Evolutionary conservation across 1,284 basidiomycete genomes (phyloP).

Genomic region (Porodaedalea pini): DNA sequence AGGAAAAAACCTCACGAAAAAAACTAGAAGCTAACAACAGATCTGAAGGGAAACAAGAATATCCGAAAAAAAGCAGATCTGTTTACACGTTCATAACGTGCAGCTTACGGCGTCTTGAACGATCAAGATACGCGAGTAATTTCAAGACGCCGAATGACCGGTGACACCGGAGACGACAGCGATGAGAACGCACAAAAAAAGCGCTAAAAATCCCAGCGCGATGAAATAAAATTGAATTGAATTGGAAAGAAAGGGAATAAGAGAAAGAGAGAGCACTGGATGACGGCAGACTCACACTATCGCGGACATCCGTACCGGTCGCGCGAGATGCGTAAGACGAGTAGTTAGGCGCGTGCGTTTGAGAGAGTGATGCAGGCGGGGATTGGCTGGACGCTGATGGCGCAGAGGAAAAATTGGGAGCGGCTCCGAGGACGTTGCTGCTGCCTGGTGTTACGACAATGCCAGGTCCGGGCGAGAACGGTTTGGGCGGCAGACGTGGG

Average conservation of each 20-base stretch:
- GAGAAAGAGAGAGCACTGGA: background rate
- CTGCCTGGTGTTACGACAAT: background rate
- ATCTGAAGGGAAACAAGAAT: background rate
- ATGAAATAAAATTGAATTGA: background rate
- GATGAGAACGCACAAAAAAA: background rate
- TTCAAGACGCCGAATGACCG: conserved; percentile 14
- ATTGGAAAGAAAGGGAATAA: background rate
- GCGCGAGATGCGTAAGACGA: background rate
- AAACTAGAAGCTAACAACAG: background rate
- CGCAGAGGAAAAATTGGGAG: background rate
- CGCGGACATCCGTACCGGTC: conserved; percentile 4
- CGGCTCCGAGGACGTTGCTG: background rate
- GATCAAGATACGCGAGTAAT: background rate
- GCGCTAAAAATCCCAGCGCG: background rate
- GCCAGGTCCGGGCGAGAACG: background rate
- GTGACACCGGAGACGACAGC: conserved; percentile 5
- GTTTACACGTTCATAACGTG: background rate
- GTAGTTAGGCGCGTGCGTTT: conserved; percentile 12
- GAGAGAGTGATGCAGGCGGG: conserved; percentile 10
- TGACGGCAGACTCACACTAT: conserved; percentile 9
- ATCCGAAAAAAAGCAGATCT: background rate
- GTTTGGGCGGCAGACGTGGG: conserved; percentile 19
- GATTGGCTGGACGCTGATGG: conserved; percentile 2
- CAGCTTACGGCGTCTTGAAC: conserved; percentile 2
- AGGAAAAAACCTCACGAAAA: no score